Conservation (phyloP, 371 early-diverging fungal genomes). For the Cokeromyces recurvatus region DNA sequence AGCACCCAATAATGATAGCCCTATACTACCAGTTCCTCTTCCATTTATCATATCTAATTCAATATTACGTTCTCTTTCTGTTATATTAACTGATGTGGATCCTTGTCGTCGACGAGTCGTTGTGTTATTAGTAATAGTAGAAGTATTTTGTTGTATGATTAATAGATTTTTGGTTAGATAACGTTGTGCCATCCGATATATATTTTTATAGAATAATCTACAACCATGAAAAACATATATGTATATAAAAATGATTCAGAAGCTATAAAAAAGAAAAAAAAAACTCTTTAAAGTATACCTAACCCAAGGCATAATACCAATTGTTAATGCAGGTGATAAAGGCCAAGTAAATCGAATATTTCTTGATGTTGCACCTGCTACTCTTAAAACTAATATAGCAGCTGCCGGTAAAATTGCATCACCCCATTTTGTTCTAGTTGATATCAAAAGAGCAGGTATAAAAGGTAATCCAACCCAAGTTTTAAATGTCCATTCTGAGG, state of each 20-base stretch:
- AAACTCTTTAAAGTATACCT: slow-evolving; percentile 15
- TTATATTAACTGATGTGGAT: not conserved
- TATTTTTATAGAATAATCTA: slow-evolving; percentile 20
- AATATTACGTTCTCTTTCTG: slow-evolving; percentile 18
- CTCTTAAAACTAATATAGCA: slow-evolving; percentile 24
- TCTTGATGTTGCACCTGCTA: slow-evolving; percentile 10
- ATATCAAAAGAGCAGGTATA: slow-evolving; percentile 61
- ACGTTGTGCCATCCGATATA: slow-evolving; percentile 4
- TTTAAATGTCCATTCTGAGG: slow-evolving; percentile 59
- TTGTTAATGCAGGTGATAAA: slow-evolving; percentile 47
- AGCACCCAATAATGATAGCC: slow-evolving; percentile 48
- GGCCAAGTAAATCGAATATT: slow-evolving; percentile 44
- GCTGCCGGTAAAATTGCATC: slow-evolving; percentile 36
- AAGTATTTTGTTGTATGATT: slow-evolving; percentile 8
- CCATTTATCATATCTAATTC: slow-evolving; percentile 26
- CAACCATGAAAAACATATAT: not conserved
- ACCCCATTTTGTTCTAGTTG: slow-evolving; percentile 50
- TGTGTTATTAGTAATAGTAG: not conserved
- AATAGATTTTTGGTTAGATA: slow-evolving; percentile 9
- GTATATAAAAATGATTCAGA: no score
- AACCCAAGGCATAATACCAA: slow-evolving; percentile 57
- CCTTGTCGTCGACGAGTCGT: not conserved
- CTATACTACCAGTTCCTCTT: slow-evolving; percentile 27
- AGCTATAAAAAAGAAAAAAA: no score
- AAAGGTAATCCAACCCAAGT: slow-evolving; percentile 63